Conservation (phyloP, 192 early-diverging fungal genomes). For the Hyaloraphidium curvatum region DNA sequence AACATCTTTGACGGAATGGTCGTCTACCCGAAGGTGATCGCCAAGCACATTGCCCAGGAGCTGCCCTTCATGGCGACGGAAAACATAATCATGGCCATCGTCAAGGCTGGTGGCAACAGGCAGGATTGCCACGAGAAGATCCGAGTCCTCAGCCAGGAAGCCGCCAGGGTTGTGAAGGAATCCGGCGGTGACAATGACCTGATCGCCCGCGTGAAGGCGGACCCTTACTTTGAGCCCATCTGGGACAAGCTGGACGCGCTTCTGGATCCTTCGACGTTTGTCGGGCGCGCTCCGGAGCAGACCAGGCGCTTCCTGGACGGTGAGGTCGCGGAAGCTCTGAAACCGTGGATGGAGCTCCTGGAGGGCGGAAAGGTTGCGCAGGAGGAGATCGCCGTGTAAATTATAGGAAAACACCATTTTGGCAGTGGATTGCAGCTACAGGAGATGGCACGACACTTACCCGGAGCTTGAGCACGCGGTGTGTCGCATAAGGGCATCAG, state of each 20-base stretch:
- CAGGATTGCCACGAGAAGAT: conserved; percentile 95
- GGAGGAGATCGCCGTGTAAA: conserved; percentile 56
- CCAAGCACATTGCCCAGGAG: conserved; percentile 74
- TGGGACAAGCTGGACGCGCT: conserved; percentile 41
- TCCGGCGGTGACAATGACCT: conserved; percentile 88
- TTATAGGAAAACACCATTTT: conserved; percentile 2
- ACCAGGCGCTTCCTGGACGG: conserved; percentile 63
- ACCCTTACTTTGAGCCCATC: conserved; percentile 76
- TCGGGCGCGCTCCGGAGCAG: conserved; percentile 86
- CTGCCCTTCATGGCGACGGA: conserved; percentile 99
- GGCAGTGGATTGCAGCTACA: too few relatives aligned
- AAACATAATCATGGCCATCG: conserved; percentile 98
- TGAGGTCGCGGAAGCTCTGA: conserved; percentile 66
- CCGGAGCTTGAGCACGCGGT: too few relatives aligned
- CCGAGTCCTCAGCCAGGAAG: conserved; percentile 83
- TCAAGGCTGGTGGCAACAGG: conserved; percentile 84
- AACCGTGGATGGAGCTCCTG: conserved; percentile 47
- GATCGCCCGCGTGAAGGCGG: conserved; percentile 67
- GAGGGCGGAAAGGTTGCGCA: conserved; percentile 32
- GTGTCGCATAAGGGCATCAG: too few relatives aligned
- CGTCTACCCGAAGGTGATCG: conserved; percentile 90
- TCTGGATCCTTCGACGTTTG: conserved; percentile 77
- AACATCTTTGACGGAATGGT: conserved; percentile 96
- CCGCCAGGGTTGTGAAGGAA: conserved; percentile 75
- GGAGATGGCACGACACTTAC: too few relatives aligned